Base-by-base conservation (phyloP, 1,284 basidiomycete species). In the Leccinum griseonigrum region DNA sequence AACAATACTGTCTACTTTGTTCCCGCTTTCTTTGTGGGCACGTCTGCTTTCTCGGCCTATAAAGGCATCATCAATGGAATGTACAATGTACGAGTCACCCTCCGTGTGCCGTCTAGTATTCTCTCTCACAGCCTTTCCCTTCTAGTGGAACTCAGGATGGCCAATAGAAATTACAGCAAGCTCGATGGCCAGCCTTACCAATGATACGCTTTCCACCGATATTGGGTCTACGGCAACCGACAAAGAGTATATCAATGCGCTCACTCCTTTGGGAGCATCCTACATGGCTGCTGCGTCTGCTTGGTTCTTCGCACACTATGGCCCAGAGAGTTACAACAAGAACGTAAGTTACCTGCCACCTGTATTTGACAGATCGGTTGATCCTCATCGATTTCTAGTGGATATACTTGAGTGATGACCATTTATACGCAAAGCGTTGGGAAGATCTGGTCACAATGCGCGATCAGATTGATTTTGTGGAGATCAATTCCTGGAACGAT, bases 261-360 rank as follows among this genome's bases (percentile, higher is more conserved):
- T 86, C 60, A 48, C 64, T n/a, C 62, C 68, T 13, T 67, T 77
- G 50, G 66, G 68, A 3, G 72, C 71, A 59, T 64, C 65, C 4
- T 72, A 71, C 40, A 66, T 72, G 58, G 80, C 78, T 26, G 75
- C 83, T 26, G 83, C 89, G 29, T 85, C 87, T 14, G 86, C 90
- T 53, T 86, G 84, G 82, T 94, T 94, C 80, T 94, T 88, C 79
- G 93, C 92, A 8, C 89, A 91, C 67, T 91, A 88, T 68, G 77
- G 83, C 32, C 75, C 79, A 3, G 71, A 87, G 50, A 79, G 82
- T 0, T 93, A 85, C 75, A 87, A 94, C 79, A 94, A 95, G 78
- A 94, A 94, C 74, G 91, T 91, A 63, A 67, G 83, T 73, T 16
- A 3, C 34, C 26, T 4, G 9, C 32, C 22, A 34, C 36, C 54